Evolutionary conservation across 1,139 yeast genomes (phyloP).

Genomic region (Suhomyces yuchorum): DNA sequence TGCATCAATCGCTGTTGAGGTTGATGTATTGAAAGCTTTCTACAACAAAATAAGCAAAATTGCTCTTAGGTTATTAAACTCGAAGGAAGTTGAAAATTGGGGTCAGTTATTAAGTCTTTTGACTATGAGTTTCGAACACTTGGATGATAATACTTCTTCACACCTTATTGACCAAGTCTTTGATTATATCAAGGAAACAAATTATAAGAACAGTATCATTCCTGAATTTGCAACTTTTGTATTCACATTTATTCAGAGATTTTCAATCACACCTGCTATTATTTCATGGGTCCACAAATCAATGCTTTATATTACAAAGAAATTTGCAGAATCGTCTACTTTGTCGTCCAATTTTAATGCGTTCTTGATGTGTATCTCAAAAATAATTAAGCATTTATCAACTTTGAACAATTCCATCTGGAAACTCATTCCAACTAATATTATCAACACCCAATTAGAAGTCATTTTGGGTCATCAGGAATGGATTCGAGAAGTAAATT

Average conservation of each 20-base stretch:
- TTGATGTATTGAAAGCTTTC: slow-evolving; percentile 12
- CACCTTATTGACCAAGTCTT: slow-evolving; percentile 19
- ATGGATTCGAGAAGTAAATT: slow-evolving; percentile 46
- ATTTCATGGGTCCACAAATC: slow-evolving; percentile 51
- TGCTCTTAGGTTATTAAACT: slow-evolving; percentile 10
- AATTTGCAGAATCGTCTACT: slow-evolving; percentile 53
- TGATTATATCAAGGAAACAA: slow-evolving; percentile 16
- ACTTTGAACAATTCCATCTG: slow-evolving; percentile 31
- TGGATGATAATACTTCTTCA: slow-evolving; percentile 4
- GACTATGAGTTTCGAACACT: slow-evolving; percentile 16
- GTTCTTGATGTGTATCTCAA: slow-evolving; percentile 26
- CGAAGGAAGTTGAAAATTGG: slow-evolving; percentile 15
- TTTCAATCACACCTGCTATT: slow-evolving; percentile 10
- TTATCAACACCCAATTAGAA: slow-evolving; percentile 70
- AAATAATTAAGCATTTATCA: slow-evolving; percentile 19
- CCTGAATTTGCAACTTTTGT: slow-evolving; percentile 30
- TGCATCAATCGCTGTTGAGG: background rate
- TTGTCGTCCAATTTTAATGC: slow-evolving; percentile 36
- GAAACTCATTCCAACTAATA: slow-evolving; percentile 46
- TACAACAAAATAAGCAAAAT: slow-evolving; percentile 12
- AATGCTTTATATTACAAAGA: slow-evolving; percentile 60
- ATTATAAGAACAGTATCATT: slow-evolving; percentile 26
- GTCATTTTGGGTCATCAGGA: slow-evolving; percentile 50
- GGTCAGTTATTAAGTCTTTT: slow-evolving; percentile 19
- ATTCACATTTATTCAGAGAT: slow-evolving; percentile 14